phyloP scores from a whole-genome alignment of 495 filamentous ascomycete species.

The Penicillium steckii region DNA sequence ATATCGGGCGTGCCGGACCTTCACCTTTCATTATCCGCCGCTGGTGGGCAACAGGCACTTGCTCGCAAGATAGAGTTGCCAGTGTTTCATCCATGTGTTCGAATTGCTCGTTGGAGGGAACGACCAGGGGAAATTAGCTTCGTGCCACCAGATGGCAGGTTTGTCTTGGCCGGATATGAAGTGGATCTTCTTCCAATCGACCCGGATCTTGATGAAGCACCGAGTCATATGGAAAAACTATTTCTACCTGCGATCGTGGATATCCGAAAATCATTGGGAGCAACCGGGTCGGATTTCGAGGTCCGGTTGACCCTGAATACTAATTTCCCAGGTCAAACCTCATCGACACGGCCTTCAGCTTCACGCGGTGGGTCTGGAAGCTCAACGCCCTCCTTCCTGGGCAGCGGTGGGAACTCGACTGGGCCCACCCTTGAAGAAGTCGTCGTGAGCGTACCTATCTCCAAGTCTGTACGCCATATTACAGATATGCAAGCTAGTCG shows the following conservation, averaged over 20 bases:
- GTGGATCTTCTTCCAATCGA: constrained; percentile 79
- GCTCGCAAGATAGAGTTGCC: constrained; percentile 77
- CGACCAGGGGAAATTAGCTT: constrained; percentile 89
- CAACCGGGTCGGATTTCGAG: constrained; percentile 79
- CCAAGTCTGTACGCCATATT: constrained; percentile 79
- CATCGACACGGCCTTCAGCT: constrained; percentile 32
- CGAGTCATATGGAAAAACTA: constrained; percentile 58
- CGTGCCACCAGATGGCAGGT: constrained; percentile 92
- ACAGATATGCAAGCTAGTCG: constrained; percentile 77
- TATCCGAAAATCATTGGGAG: constrained; percentile 75
- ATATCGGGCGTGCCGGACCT: constrained; percentile 93
- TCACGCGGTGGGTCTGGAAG: constrained; percentile 47
- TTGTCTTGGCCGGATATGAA: constrained; percentile 91
- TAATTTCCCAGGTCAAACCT: constrained; percentile 49
- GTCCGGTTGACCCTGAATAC: constrained; percentile 72
- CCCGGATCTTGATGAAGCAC: constrained; percentile 41
- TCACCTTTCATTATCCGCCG: constrained; percentile 71
- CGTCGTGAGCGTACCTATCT: constrained; percentile 76
- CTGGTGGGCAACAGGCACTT: constrained; percentile 72
- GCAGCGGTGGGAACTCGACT: constrained; percentile 49
- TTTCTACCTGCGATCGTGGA: constrained; percentile 81
- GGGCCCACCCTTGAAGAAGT: constrained; percentile 75
- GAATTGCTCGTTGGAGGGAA: constrained; percentile 81
- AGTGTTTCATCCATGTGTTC: constrained; percentile 94
- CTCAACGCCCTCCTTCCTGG: constrained; percentile 62